Conservation (phyloP, 805 yeast species). For the Lipomyces mesembrius region DNA sequence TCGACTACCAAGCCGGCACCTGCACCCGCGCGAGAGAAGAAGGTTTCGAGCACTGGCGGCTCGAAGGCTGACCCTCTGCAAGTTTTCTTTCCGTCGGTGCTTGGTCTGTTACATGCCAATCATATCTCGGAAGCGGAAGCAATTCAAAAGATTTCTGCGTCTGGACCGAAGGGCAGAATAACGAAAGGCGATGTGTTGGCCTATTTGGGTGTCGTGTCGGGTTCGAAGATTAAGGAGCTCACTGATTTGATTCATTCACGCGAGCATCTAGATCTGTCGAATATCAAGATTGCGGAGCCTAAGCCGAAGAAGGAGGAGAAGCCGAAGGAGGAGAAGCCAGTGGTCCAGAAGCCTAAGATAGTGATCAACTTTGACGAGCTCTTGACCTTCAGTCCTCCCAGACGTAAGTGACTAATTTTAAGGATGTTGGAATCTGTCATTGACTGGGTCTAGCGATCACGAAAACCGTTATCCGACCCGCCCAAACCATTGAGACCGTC, state of each 20-base stretch:
- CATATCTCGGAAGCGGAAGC: constrained; percentile 74
- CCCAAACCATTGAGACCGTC: constrained; percentile 32
- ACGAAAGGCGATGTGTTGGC: constrained; percentile 92
- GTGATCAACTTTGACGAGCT: constrained; percentile 33
- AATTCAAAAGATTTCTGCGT: constrained; percentile 68
- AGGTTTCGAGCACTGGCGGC: constrained; percentile 32
- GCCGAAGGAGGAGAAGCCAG: constrained; percentile 18
- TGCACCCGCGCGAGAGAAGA: constrained; percentile 30
- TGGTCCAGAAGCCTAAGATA: constrained; percentile 36
- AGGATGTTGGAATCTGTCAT: not conserved
- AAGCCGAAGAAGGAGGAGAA: constrained; percentile 40
- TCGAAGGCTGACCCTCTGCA: constrained; percentile 67
- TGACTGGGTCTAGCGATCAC: constrained; percentile 18
- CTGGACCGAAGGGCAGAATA: constrained; percentile 88
- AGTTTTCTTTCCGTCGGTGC: constrained; percentile 79
- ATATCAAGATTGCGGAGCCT: constrained; percentile 50
- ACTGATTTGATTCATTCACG: constrained; percentile 60
- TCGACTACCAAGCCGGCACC: constrained; percentile 12
- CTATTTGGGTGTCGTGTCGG: constrained; percentile 71
- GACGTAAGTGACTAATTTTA: constrained; percentile 19
- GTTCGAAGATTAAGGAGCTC: constrained; percentile 58
- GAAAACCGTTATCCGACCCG: constrained; percentile 32
- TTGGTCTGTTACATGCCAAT: constrained; percentile 62
- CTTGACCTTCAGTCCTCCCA: constrained; percentile 34
- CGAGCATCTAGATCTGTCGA: constrained; percentile 71